Evolutionary conservation across 345 rosid genomes (phyloP).

Genomic region (Aurinia saxatilis): DNA sequence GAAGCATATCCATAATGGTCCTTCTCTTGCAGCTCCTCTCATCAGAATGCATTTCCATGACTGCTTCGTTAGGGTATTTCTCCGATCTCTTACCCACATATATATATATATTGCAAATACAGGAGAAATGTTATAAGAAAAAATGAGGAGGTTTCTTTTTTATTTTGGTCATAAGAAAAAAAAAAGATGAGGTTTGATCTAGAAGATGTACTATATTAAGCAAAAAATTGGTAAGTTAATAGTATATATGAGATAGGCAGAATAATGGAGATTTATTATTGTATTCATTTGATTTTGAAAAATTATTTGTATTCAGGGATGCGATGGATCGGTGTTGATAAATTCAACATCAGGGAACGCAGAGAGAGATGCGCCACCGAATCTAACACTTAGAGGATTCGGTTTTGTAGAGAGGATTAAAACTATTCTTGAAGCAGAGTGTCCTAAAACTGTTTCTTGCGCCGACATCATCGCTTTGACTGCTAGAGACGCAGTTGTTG

Average conservation of each 20-base stretch:
- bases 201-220: background rate
- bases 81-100: background rate
- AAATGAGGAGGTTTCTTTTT: too few species aligned
- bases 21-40: slow-evolving; percentile 69
- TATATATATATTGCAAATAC: too few species aligned
- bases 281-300: background rate
- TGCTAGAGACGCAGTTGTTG: slow-evolving; percentile 66
- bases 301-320: slow-evolving; percentile 39
- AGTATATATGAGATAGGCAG: background rate
- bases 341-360: slow-evolving; percentile 58
- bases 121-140: too few species aligned
- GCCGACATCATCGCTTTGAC: slow-evolving; percentile 62
- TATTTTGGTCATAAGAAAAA: too few species aligned
- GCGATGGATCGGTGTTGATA: slow-evolving; percentile 79
- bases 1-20: slow-evolving; percentile 54
- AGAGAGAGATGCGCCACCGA: slow-evolving; percentile 60
- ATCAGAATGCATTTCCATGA: slow-evolving; percentile 90
- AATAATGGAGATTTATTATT: background rate
- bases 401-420: slow-evolving; percentile 66
- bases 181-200: too few species aligned
- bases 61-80: slow-evolving; percentile 66
- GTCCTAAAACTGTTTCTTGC: slow-evolving; percentile 77
- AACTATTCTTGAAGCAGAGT: slow-evolving; percentile 52
- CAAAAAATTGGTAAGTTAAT: background rate
- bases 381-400: slow-evolving; percentile 60